Evolutionary conservation across 2,329 filamentous ascomycete genomes (phyloP), one percentile per base, ranked within the genome.

Genomic region (Colletotrichum lentis): DNA sequence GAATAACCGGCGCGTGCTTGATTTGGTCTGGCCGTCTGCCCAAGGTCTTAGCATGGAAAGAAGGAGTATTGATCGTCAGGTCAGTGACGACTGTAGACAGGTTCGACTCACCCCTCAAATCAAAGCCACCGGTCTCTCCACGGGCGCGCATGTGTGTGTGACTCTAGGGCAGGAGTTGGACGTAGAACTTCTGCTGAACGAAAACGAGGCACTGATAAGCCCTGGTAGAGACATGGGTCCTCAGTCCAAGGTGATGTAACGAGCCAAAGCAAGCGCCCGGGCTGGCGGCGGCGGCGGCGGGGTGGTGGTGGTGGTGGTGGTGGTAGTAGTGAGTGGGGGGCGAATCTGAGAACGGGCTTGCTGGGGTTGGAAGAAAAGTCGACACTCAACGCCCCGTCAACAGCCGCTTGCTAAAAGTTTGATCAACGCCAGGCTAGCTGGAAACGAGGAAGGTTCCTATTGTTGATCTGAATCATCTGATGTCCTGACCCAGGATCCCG

Each of bases 211-310:
- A 64, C 55, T 62, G 52, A 62, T 67, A 47, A 67, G 62, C 63
- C 52, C 67, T 54, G 52, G 57, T 35, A 57, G 27, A 69, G 67
- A 69, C 67, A 62, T 67, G 67, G 67, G 50, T 67, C 52, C 53
- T 69, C 52, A 12, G 46, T 47, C 46, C 52, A 62, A 62, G 43
- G 57, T 67, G 56, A 69, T 69, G 67, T 54, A 62, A 67, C 63
- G 47, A 62, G 52, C 57, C 56, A 69, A 58, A 69, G 67, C 67
- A 57, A 67, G 67, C 63, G 44, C 52, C 66, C 27, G 56, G 43
- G 44, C 50, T 41, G 57, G 43, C 62, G 63, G 67, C 54, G 55
- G 64, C 37, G 31, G 50, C 31, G 31, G 31, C 8, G 31, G 7
- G 1, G 27, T 1, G 27, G 27, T 8, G 8, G 31, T 31, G 8